These are phyloP conservation scores for Gymnopus androsaceus DNA, from an alignment of 1,284 basidiomycete genomes.

Conservation along the genomic window DNA sequence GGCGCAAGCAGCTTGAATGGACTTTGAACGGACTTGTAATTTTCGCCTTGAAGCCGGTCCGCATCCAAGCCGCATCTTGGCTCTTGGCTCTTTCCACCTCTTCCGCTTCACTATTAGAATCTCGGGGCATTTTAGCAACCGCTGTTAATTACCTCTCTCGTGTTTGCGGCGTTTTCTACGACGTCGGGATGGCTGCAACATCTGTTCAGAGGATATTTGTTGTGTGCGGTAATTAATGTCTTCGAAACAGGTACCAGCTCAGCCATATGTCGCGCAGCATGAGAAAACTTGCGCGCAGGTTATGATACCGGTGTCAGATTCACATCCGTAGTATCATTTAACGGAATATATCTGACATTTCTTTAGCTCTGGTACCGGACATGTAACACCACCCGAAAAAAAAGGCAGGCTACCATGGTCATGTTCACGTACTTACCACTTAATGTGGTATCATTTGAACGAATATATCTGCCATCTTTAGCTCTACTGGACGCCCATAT, in stretches of 20 bases:
- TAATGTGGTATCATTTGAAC: too few species aligned
- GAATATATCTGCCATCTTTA: too few species aligned
- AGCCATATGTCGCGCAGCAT: constrained; percentile 85
- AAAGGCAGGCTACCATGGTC: too few species aligned
- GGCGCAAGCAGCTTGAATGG: too few species aligned
- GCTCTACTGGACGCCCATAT: constrained; percentile 86
- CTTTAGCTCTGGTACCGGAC: too few species aligned
- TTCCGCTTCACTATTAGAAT: background rate
- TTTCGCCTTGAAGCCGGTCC: too few species aligned
- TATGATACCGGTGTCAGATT: constrained; percentile 88
- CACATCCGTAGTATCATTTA: background rate
- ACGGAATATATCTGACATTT: too few species aligned
- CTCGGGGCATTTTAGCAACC: background rate
- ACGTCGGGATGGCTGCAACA: constrained; percentile 37
- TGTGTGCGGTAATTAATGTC: constrained; percentile 88
- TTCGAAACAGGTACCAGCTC: constrained; percentile 48
- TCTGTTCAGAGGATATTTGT: constrained; percentile 71
- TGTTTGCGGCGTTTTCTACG: constrained; percentile 11
- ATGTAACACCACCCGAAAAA: too few species aligned
- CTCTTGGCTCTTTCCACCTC: too few species aligned
- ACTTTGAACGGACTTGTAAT: too few species aligned
- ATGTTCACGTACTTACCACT: too few species aligned
- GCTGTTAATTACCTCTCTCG: background rate
- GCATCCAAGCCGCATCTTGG: too few species aligned
- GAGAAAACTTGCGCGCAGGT: constrained; percentile 86